Conservation (phyloP, 176 grass and related monocot species). For the Rhynchospora pubera region DNA sequence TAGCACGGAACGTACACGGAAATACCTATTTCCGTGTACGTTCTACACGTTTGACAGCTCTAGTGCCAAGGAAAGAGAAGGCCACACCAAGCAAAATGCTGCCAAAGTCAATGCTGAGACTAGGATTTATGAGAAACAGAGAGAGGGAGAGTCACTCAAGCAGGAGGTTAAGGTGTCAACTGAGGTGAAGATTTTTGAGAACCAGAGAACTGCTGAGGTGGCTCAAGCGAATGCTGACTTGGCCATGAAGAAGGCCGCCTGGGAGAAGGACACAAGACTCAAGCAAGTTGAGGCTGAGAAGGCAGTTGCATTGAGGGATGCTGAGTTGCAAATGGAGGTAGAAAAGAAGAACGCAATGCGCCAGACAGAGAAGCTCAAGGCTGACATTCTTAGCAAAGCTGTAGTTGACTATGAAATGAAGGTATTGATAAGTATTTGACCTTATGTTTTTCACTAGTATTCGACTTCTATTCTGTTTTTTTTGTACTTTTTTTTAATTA, state of each 20-base stretch:
- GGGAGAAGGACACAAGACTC: slow-evolving; percentile 20
- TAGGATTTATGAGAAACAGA: slow-evolving; percentile 30
- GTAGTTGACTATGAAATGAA: slow-evolving; percentile 43
- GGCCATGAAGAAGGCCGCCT: slow-evolving; percentile 32
- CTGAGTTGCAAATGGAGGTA: slow-evolving; percentile 48
- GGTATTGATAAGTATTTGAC: slow-evolving; percentile 17
- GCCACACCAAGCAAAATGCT: slow-evolving; percentile 30
- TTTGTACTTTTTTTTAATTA: not conserved
- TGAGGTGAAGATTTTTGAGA: slow-evolving; percentile 33
- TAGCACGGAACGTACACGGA: too few relatives aligned
- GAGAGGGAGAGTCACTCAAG: slow-evolving; percentile 31
- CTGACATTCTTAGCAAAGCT: slow-evolving; percentile 34
- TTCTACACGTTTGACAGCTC: too few relatives aligned
- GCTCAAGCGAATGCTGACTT: slow-evolving; percentile 37
- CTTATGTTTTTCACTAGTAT: not conserved
- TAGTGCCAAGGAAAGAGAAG: slow-evolving; percentile 27
- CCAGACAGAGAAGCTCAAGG: slow-evolving; percentile 45
- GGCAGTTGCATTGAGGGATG: slow-evolving; percentile 35
- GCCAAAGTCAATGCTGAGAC: slow-evolving; percentile 38
- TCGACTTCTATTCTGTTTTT: not conserved
- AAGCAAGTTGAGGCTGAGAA: slow-evolving; percentile 33
- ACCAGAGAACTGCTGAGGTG: slow-evolving; percentile 31
- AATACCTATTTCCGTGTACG: too few relatives aligned
- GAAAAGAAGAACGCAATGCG: slow-evolving; percentile 32
- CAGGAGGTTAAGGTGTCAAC: slow-evolving; percentile 23